A percentile compares a stretch with the other conserved stretches of the same genome.
These are phyloP conservation scores for Actinomucor elegans DNA, from an alignment of 371 early-diverging fungal species.

Conservation along the genomic window DNA sequence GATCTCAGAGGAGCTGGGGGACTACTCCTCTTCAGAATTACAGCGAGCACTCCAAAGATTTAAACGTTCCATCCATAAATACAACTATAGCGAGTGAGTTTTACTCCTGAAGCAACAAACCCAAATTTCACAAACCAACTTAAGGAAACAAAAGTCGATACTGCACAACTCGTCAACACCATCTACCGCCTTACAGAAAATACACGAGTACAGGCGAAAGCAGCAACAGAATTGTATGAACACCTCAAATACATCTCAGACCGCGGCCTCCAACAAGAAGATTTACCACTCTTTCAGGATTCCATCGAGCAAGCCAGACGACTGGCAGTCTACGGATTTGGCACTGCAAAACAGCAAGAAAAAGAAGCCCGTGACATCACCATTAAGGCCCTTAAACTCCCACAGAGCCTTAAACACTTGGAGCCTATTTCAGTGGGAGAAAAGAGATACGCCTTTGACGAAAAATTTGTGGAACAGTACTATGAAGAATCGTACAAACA, in stretches of 20 bases:
- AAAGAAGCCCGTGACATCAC: slow-evolving; percentile 8
- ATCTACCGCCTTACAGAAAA: slow-evolving; percentile 5
- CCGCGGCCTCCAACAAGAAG: not conserved
- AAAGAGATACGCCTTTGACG: slow-evolving; percentile 2
- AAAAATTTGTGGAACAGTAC: slow-evolving; percentile 1
- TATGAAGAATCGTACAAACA: slow-evolving; percentile 7
- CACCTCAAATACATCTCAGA: not conserved
- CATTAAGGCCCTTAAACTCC: slow-evolving; percentile 7
- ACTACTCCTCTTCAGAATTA: not conserved
- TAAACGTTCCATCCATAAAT: not conserved
- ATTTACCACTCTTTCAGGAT: no score
- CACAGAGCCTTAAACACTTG: slow-evolving; percentile 14
- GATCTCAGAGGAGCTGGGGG: slow-evolving; percentile 1
- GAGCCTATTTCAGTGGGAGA: not conserved
- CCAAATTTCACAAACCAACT: not conserved
- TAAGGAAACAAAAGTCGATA: slow-evolving; percentile 1
- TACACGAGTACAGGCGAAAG: slow-evolving; percentile 5
- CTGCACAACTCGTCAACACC: slow-evolving; percentile 4
- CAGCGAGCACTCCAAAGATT: not conserved
- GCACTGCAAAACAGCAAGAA: slow-evolving; percentile 2
- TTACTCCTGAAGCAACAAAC: not conserved
- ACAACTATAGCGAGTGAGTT: not conserved
- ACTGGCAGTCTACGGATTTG: no score
- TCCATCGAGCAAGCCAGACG: no score
- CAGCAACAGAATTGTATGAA: slow-evolving; percentile 5